These are phyloP conservation scores for Coffea humblotiana DNA, from an alignment of 305 asterid species.

Conservation along the genomic window DNA sequence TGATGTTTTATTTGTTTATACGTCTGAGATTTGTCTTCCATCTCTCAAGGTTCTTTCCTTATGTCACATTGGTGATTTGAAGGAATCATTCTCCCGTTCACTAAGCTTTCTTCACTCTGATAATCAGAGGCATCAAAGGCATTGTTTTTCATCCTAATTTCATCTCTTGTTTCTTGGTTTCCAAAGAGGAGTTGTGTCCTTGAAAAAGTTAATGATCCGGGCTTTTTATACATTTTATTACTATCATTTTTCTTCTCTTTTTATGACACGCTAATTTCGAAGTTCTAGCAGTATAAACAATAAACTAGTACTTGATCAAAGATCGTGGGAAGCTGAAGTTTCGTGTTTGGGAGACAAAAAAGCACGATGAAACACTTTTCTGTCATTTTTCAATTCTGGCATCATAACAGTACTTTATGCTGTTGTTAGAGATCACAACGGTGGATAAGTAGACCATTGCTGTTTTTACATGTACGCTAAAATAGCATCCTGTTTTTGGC, in stretches of 20 bases:
- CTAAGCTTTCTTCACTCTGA: slow-evolving; percentile 5
- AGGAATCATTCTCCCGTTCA: slow-evolving; percentile 5
- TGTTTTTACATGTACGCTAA: background rate
- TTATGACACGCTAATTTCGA: background rate
- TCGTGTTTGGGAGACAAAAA: background rate
- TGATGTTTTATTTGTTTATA: background rate
- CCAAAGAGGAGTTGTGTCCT: background rate
- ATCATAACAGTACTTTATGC: background rate
- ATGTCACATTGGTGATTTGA: background rate
- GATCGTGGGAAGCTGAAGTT: background rate
- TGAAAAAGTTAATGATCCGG: background rate
- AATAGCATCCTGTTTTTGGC: background rate
- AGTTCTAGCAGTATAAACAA: background rate
- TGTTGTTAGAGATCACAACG: background rate
- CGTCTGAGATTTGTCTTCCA: background rate
- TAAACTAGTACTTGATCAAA: background rate
- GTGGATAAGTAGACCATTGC: background rate
- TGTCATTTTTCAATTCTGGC: background rate
- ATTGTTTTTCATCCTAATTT: background rate
- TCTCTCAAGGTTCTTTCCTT: background rate
- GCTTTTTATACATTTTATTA: background rate
- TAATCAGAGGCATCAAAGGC: background rate
- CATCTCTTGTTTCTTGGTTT: background rate
- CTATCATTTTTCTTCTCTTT: background rate
- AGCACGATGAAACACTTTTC: background rate